Evolutionary conservation across 2,329 filamentous ascomycete genomes (phyloP).

Genomic region (Diplodia intermedia): DNA sequence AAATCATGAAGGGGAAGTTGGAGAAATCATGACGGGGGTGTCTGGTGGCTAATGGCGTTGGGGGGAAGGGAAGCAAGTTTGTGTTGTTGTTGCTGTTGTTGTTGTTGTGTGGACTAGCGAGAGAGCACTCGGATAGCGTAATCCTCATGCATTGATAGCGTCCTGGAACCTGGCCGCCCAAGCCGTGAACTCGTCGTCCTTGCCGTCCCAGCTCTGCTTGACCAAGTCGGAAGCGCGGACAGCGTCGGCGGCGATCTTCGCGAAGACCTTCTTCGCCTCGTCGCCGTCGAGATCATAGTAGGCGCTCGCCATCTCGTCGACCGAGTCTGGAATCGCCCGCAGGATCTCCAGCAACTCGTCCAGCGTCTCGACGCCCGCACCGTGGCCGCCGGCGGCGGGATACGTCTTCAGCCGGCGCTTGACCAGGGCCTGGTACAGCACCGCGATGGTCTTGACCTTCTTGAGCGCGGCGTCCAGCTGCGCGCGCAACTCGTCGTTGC

Average conservation of each 20-base stretch:
- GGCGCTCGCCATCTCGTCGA: slow-evolving; percentile 72
- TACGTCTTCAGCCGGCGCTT: slow-evolving; percentile 71
- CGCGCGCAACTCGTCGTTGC: slow-evolving; percentile 70
- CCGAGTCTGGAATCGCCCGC: slow-evolving; percentile 67
- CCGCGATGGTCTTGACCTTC: slow-evolving; percentile 69
- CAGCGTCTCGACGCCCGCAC: slow-evolving; percentile 39
- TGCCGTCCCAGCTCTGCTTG: slow-evolving; percentile 66
- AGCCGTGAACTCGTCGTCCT: slow-evolving; percentile 76
- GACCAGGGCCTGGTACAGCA: slow-evolving; percentile 72
- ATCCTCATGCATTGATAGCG: slow-evolving; percentile 28
- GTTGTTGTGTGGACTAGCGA: too few relatives aligned
- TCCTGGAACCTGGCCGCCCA: slow-evolving; percentile 68
- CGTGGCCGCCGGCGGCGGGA: slow-evolving; percentile 40
- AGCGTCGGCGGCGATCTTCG: slow-evolving; percentile 66
- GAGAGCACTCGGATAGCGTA: not conserved
- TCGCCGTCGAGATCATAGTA: slow-evolving; percentile 73
- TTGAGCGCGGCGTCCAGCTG: slow-evolving; percentile 69
- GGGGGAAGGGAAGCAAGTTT: not conserved
- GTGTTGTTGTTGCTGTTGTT: too few relatives aligned
- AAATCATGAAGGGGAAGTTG: not conserved
- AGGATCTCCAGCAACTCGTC: slow-evolving; percentile 66
- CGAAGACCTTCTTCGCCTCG: slow-evolving; percentile 65
- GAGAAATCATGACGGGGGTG: too few relatives aligned
- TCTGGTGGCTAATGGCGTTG: not conserved
- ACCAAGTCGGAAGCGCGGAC: slow-evolving; percentile 64